Conservation (phyloP, 139 green algal genomes). For the Coelastrella sp. region DNA sequence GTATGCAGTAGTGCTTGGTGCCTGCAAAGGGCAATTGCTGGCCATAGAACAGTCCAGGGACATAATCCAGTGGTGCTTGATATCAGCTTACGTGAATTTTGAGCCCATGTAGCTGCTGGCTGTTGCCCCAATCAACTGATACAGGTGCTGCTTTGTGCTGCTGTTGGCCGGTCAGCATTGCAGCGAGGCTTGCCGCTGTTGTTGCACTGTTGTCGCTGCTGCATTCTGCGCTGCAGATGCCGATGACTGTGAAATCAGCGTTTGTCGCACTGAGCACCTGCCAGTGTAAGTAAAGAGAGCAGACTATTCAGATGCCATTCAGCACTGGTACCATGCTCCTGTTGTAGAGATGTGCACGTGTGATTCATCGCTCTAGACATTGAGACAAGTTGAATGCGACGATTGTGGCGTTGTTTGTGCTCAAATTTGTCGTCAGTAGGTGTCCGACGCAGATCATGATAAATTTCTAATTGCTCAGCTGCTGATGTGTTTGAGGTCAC, state of each 20-base stretch:
- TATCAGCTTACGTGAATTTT: background rate
- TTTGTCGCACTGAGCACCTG: constrained; percentile 21
- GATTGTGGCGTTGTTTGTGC: background rate
- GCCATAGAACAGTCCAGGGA: no score
- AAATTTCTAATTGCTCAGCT: background rate
- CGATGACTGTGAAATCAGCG: constrained; percentile 6
- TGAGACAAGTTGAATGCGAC: background rate
- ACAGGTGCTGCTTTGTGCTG: background rate
- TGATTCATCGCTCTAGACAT: background rate
- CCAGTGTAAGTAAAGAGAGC: background rate
- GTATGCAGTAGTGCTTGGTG: background rate
- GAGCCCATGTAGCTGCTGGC: background rate
- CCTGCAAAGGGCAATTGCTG: no score
- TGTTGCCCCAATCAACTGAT: background rate
- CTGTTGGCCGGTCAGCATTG: background rate
- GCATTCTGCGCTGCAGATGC: constrained; percentile 17
- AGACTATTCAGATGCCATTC: background rate
- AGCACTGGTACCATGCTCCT: background rate
- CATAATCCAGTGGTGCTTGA: background rate
- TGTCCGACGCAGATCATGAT: background rate
- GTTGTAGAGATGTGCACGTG: background rate
- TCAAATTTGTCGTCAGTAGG: background rate
- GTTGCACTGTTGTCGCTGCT: background rate
- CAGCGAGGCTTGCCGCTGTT: background rate
- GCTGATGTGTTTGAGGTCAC: background rate